These are phyloP conservation scores for Rhynchospora pubera DNA, from an alignment of 176 grass and related monocot genomes.

Conservation along the genomic window DNA sequence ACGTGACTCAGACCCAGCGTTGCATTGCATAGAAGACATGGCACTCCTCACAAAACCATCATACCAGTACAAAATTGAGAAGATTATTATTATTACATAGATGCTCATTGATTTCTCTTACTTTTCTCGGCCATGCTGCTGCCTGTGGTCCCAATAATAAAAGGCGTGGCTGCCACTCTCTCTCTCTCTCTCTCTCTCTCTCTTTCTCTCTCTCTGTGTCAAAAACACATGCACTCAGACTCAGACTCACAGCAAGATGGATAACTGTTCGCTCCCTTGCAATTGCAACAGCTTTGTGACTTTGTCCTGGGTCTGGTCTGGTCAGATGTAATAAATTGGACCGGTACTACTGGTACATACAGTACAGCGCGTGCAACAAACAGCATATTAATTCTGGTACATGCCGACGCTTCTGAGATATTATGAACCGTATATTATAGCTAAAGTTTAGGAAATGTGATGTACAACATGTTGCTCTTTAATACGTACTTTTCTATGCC, in stretches of 20 bases:
- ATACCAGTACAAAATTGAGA: neutral
- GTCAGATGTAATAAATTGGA: neutral
- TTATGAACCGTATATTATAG: too few relatives aligned
- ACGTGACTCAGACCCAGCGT: neutral
- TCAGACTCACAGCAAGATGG: neutral
- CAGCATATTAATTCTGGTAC: neutral
- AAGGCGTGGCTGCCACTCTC: neutral
- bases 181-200: too few relatives aligned
- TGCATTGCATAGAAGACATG: constrained; percentile 3
- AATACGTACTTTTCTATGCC: neutral
- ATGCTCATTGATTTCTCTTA: neutral
- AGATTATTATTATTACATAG: neutral
- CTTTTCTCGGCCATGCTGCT: neutral
- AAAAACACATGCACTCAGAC: neutral
- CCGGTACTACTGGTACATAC: neutral
- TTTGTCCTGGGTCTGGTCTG: neutral
- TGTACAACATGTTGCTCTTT: neutral
- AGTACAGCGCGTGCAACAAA: neutral
- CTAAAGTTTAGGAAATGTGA: too few relatives aligned
- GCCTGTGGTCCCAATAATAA: neutral
- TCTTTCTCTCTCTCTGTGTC: too few relatives aligned
- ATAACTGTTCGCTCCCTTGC: neutral
- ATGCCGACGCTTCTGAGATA: too few relatives aligned
- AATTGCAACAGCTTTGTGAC: constrained; percentile 13
- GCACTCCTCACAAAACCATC: neutral